Conservation (phyloP, 1,284 basidiomycete genomes). For the Takashimella tepidaria region DNA sequence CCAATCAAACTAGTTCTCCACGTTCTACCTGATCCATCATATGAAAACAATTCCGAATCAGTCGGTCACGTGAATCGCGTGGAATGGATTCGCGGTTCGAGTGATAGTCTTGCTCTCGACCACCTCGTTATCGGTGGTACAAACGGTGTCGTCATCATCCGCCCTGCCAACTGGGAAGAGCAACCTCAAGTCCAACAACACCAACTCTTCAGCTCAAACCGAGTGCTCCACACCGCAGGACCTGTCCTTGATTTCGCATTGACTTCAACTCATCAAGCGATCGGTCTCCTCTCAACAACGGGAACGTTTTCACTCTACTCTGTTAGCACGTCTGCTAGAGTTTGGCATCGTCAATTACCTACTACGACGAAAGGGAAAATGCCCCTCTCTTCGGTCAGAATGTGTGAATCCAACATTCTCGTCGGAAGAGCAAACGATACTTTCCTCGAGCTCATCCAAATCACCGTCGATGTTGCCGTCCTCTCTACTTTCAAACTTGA, state of each 20-base stretch:
- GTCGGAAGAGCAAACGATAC: constrained; percentile 36
- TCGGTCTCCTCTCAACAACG: constrained; percentile 31
- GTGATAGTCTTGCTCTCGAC: constrained; percentile 3
- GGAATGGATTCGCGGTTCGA: constrained; percentile 33
- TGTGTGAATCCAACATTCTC: constrained; percentile 39
- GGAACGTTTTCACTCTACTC: constrained; percentile 33
- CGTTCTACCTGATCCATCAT: constrained; percentile 4
- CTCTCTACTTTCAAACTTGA: constrained; percentile 34
- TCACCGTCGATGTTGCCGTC: constrained; percentile 32
- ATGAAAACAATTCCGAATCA: constrained; percentile 4
- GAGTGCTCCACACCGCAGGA: constrained; percentile 32
- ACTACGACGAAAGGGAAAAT: constrained; percentile 8
- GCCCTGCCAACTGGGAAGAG: constrained; percentile 13
- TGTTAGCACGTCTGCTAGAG: constrained; percentile 25
- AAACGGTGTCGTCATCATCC: constrained; percentile 31
- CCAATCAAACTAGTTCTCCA: constrained; percentile 14
- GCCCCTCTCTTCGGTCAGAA: constrained; percentile 27
- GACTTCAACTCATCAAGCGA: constrained; percentile 36
- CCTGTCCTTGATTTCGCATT: constrained; percentile 34
- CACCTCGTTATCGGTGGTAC: constrained; percentile 33
- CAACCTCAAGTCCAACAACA: constrained; percentile 6
- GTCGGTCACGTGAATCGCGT: constrained; percentile 26
- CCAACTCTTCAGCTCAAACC: constrained; percentile 13
- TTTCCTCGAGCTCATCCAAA: constrained; percentile 38
- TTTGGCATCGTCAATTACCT: constrained; percentile 40